phyloP scores from a whole-genome alignment of 331 rosid species.

The Quercus tomentella region DNA sequence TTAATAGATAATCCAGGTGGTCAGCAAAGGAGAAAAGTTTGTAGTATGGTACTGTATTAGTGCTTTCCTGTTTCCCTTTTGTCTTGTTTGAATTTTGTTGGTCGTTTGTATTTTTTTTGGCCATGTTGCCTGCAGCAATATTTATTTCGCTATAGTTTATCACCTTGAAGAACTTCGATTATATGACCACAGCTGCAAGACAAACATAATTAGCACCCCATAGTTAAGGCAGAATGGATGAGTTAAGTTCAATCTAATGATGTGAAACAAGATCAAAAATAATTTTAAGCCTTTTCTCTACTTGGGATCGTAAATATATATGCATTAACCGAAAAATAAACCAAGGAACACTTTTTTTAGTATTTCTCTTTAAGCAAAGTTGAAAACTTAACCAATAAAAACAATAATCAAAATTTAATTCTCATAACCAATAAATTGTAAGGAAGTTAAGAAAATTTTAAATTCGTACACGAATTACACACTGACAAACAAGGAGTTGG shows the following conservation, averaged over 20 bases:
- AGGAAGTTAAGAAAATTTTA: background rate
- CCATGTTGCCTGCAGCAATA: slow-evolving; percentile 24
- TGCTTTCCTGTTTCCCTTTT: slow-evolving; percentile 31
- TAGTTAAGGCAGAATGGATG: background rate
- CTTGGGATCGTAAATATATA: background rate
- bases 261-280: background rate
- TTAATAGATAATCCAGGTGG: slow-evolving; percentile 49
- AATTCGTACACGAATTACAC: too few relatives aligned
- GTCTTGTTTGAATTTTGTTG: slow-evolving; percentile 27
- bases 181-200: slow-evolving; percentile 21
- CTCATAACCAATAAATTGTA: background rate
- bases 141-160: background rate
- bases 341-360: background rate
- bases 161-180: slow-evolving; percentile 5
- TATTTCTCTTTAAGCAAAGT: background rate
- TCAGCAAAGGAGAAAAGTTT: slow-evolving; percentile 87
- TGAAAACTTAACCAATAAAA: background rate
- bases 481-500: background rate
- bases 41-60: slow-evolving; percentile 46
- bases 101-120: slow-evolving; percentile 6
- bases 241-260: background rate
- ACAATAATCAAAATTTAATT: background rate
- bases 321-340: background rate
- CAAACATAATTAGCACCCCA: slow-evolving; percentile 16
- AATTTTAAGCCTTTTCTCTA: background rate